Conservation (phyloP, 495 filamentous ascomycete genomes). For the Hapsidospora chrysogenum region DNA sequence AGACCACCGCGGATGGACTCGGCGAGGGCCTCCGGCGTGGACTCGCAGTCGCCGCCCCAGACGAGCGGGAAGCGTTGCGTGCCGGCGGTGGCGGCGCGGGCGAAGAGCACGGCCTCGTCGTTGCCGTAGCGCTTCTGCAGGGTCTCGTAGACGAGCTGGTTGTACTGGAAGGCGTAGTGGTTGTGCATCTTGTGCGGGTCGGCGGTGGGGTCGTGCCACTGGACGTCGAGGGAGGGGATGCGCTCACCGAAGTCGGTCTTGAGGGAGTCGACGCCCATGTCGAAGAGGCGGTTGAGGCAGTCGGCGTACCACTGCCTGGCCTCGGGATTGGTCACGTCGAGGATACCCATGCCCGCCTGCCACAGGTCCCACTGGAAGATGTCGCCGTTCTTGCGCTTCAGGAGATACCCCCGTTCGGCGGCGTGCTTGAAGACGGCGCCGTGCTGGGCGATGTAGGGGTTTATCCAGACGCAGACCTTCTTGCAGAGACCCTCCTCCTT, state of each 20-base stretch:
- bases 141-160: slow-evolving; percentile 49
- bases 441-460: slow-evolving; percentile 52
- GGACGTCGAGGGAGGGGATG: slow-evolving; percentile 44
- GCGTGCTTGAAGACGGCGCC: slow-evolving; percentile 48
- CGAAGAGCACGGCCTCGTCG: slow-evolving; percentile 48
- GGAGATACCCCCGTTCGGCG: slow-evolving; percentile 47
- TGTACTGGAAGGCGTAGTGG: slow-evolving; percentile 56
- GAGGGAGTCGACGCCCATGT: slow-evolving; percentile 50
- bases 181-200: slow-evolving; percentile 56
- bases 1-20: slow-evolving; percentile 57
- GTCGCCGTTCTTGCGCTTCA: slow-evolving; percentile 52
- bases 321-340: slow-evolving; percentile 58
- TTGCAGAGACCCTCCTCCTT: slow-evolving; percentile 37
- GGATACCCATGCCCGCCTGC: slow-evolving; percentile 59
- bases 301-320: slow-evolving; percentile 42
- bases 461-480: slow-evolving; percentile 56
- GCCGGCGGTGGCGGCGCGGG: slow-evolving; percentile 47
- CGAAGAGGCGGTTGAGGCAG: slow-evolving; percentile 42
- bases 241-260: slow-evolving; percentile 64
- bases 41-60: slow-evolving; percentile 55
- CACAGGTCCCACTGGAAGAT: slow-evolving; percentile 62
- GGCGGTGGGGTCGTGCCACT: slow-evolving; percentile 35
- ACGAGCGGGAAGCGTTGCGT: slow-evolving; percentile 52
- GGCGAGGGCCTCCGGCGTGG: slow-evolving; percentile 55
- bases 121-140: slow-evolving; percentile 40